phyloP scores from a whole-genome alignment of 768 basidiomycete genomes.

The Ramaria sp. region DNA sequence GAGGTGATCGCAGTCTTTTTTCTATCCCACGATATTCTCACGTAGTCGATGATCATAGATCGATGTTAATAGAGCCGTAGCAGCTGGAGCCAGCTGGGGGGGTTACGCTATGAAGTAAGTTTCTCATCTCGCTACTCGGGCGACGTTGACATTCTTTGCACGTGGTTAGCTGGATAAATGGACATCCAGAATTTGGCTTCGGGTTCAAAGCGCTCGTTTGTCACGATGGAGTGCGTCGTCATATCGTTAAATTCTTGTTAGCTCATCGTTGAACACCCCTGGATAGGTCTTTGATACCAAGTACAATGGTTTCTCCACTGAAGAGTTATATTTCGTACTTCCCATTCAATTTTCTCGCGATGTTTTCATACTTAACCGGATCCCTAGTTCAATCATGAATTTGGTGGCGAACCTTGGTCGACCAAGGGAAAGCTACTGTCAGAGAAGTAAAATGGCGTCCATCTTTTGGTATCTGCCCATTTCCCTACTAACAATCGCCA shows the following conservation, averaged over 20 bases:
- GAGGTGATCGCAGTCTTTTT: conserved; percentile 44
- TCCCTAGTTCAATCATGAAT: conserved; percentile 72
- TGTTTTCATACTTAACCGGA: background rate
- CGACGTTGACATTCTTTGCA: background rate
- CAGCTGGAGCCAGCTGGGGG: conserved; percentile 74
- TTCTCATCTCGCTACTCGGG: background rate
- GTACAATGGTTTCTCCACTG: conserved; percentile 81
- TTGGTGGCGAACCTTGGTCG: conserved; percentile 78
- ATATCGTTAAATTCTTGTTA: background rate
- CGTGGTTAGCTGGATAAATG: conserved; percentile 77
- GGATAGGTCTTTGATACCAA: conserved; percentile 59
- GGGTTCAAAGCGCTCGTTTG: conserved; percentile 86
- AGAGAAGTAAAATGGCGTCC: conserved; percentile 33
- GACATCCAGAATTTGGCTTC: conserved; percentile 81
- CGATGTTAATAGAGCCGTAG: conserved; percentile 28
- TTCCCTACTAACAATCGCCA: background rate
- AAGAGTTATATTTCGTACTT: conserved; percentile 78
- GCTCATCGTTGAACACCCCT: background rate
- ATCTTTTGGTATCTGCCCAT: background rate
- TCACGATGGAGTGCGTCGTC: conserved; percentile 71
- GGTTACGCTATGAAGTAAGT: conserved; percentile 81
- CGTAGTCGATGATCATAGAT: conserved; percentile 30
- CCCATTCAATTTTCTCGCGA: background rate
- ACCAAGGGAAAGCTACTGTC: conserved; percentile 39
- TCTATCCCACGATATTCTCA: conserved; percentile 3